phyloP scores from a whole-genome alignment of 805 yeast species.

The Candida argentea region DNA sequence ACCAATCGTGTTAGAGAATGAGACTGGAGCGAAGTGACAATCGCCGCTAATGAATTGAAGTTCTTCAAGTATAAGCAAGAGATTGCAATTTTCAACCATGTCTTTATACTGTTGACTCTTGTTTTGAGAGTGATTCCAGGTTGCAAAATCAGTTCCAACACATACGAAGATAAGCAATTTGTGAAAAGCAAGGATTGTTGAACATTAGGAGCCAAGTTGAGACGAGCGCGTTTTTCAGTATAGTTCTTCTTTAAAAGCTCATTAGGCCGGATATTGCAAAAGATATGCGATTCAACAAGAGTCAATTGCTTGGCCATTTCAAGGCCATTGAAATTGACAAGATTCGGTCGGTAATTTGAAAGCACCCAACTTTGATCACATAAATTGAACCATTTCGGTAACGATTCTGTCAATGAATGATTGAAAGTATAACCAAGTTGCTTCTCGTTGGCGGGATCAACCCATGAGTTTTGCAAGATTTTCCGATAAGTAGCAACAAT shows the following conservation, averaged over 20 bases:
- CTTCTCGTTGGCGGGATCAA: constrained; percentile 20
- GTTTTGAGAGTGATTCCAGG: constrained; percentile 38
- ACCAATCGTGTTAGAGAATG: constrained; percentile 56
- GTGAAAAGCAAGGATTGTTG: constrained; percentile 56
- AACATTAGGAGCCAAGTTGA: constrained; percentile 54
- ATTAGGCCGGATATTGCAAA: constrained; percentile 50
- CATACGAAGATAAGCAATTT: constrained; percentile 61
- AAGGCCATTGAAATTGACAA: constrained; percentile 53
- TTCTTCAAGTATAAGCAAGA: constrained; percentile 66
- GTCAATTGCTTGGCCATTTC: constrained; percentile 75
- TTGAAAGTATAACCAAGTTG: constrained; percentile 14
- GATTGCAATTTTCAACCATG: constrained; percentile 67
- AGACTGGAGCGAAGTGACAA: constrained; percentile 67
- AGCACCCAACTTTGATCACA: constrained; percentile 52
- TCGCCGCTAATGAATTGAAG: constrained; percentile 71
- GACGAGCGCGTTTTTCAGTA: constrained; percentile 47
- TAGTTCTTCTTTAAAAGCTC: constrained; percentile 60
- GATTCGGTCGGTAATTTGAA: constrained; percentile 40
- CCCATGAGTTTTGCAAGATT: constrained; percentile 41
- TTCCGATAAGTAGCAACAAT: constrained; percentile 44
- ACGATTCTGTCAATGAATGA: constrained; percentile 23
- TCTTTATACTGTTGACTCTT: constrained; percentile 45
- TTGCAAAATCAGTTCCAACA: constrained; percentile 56
- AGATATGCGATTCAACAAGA: constrained; percentile 57
- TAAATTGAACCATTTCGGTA: constrained; percentile 39